Conservation (phyloP, 2,329 filamentous ascomycete genomes). For the Nannizziopsis arthrosporioides region DNA sequence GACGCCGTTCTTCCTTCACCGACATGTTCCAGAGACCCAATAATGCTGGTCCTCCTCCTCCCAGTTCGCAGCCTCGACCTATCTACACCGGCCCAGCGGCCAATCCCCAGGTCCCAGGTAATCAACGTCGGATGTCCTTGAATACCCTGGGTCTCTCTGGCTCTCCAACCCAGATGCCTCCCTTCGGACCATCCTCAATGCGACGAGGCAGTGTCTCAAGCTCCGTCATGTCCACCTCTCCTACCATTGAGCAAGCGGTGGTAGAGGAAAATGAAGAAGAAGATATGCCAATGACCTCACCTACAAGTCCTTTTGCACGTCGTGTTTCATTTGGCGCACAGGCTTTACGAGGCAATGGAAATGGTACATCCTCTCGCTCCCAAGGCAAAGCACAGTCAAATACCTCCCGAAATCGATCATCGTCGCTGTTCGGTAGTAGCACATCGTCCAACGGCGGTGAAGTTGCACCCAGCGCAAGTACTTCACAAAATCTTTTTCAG, state of each 20-base stretch:
- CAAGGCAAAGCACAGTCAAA: conserved; percentile 19
- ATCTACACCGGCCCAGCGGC: conserved; percentile 37
- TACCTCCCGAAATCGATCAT: conserved; percentile 19
- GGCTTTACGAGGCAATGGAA: conserved; percentile 53
- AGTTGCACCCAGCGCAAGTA: conserved; percentile 28
- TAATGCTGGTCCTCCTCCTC: conserved; percentile 16
- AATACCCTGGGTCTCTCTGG: conserved; percentile 64
- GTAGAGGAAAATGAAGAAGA: conserved; percentile 63
- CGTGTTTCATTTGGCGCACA: conserved; percentile 84
- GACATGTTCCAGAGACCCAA: conserved; percentile 31
- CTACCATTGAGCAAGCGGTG: conserved; percentile 32
- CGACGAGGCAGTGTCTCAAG: conserved; percentile 61
- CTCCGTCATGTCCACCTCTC: conserved; percentile 35
- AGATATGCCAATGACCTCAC: conserved; percentile 45
- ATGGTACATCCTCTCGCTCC: conserved; percentile 46
- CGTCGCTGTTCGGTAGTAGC: conserved; percentile 19
- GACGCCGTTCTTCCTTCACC: conserved; percentile 38
- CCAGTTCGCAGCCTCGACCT: conserved; percentile 14
- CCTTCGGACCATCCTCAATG: conserved; percentile 29
- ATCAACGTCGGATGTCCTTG: conserved; percentile 55
- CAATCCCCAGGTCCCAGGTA: conserved; percentile 35
- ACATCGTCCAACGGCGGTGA: conserved; percentile 16
- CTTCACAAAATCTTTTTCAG: conserved; percentile 24
- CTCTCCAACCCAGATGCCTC: conserved; percentile 47
- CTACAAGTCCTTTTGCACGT: conserved; percentile 58